phyloP scores from a whole-genome alignment of 2,329 filamentous ascomycete genomes.

The Fusarium abutilonis region DNA sequence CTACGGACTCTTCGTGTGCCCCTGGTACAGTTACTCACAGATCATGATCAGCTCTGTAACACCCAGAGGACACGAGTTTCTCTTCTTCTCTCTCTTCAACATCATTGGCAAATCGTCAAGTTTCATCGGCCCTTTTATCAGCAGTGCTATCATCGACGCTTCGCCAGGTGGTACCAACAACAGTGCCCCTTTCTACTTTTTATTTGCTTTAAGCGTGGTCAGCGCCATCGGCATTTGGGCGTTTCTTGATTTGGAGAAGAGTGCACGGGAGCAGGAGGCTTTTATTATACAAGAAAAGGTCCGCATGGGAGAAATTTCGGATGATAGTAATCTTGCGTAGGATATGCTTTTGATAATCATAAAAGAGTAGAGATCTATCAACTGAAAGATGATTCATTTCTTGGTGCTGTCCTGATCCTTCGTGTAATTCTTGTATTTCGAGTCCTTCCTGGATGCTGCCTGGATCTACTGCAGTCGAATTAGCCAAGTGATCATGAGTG shows the following conservation, averaged over 20 bases:
- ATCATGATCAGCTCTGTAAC: slow-evolving; percentile 78
- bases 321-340: not conserved
- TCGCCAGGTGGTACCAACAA: slow-evolving; percentile 63
- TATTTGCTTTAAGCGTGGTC: slow-evolving; percentile 66
- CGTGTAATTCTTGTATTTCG: not conserved
- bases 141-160: slow-evolving; percentile 73
- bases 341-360: not conserved
- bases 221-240: slow-evolving; percentile 64
- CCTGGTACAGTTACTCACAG: slow-evolving; percentile 76
- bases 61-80: slow-evolving; percentile 72
- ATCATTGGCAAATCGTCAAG: slow-evolving; percentile 75
- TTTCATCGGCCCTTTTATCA: slow-evolving; percentile 76
- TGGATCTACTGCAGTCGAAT: slow-evolving; percentile 10
- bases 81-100: slow-evolving; percentile 76
- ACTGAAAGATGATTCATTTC: not conserved
- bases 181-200: slow-evolving; percentile 72
- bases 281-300: slow-evolving; percentile 58
- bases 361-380: no score
- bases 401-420: not conserved
- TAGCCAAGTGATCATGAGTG: not conserved
- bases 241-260: slow-evolving; percentile 70
- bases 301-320: slow-evolving; percentile 27
- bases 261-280: slow-evolving; percentile 64
- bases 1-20: slow-evolving; percentile 73
- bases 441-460: slow-evolving; percentile 6